These are phyloP conservation scores for Aspergillus proliferans DNA, from an alignment of 2,329 filamentous ascomycete species.

Conservation along the genomic window DNA sequence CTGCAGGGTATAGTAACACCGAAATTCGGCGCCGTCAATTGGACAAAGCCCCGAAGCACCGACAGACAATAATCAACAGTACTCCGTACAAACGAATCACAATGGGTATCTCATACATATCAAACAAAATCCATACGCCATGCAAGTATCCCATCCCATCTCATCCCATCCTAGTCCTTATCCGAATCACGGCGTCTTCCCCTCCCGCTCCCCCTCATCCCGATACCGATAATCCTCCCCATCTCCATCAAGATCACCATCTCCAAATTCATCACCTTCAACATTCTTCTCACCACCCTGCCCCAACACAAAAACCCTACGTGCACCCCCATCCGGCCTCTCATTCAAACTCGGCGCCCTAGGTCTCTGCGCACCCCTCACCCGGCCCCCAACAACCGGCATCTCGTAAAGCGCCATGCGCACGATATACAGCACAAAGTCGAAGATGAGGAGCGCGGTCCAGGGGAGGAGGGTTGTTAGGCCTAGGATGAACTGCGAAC, in stretches of 20 bases:
- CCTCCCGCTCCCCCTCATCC: neutral
- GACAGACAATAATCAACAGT: neutral
- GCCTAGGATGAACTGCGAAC: constrained; percentile 52
- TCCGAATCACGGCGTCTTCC: too few species aligned
- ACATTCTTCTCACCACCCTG: constrained; percentile 11
- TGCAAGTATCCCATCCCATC: neutral
- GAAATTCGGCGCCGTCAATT: too few species aligned
- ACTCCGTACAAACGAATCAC: constrained; percentile 4
- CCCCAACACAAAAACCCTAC: constrained; percentile 22
- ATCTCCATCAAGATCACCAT: neutral
- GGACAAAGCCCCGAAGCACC: too few species aligned
- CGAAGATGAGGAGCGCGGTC: constrained; percentile 57
- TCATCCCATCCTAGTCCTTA: too few species aligned
- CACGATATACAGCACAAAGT: constrained; percentile 56
- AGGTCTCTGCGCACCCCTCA: constrained; percentile 54
- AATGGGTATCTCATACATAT: constrained; percentile 9
- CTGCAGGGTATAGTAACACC: too few species aligned
- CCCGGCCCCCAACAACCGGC: constrained; percentile 55
- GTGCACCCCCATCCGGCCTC: constrained; percentile 44
- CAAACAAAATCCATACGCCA: neutral
- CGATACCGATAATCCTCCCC: neutral
- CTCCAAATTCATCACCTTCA: constrained; percentile 3
- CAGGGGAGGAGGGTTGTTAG: constrained; percentile 58
- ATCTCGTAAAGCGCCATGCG: constrained; percentile 54
- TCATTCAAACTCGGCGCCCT: constrained; percentile 57